Evolutionary conservation across 768 basidiomycete species (phyloP).

Genomic region (Boletus bicolor): DNA sequence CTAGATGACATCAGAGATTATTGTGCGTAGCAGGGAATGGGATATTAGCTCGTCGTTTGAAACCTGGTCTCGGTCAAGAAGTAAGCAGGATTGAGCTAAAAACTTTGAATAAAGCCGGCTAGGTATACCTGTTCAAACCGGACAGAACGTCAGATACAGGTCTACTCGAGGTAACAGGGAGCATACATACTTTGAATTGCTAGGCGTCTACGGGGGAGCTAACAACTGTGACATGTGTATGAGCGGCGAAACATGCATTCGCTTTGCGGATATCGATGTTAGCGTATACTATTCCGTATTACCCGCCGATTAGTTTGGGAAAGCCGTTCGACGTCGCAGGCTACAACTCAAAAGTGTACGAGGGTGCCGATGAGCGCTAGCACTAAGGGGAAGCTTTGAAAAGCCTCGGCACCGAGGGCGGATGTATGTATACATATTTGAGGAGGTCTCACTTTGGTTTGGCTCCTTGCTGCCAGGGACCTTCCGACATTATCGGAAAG

Average conservation of each 20-base stretch:
- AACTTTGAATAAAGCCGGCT: background rate
- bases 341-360: background rate
- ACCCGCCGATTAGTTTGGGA: conserved; percentile 60
- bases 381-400: background rate
- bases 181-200: conserved; percentile 80
- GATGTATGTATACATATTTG: background rate
- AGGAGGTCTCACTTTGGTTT: background rate
- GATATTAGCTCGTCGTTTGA: conserved; percentile 19
- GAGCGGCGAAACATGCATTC: conserved; percentile 57
- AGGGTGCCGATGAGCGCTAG: too few species aligned
- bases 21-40: background rate
- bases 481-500: background rate
- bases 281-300: conserved; percentile 72
- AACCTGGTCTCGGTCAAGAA: conserved; percentile 79
- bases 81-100: conserved; percentile 93
- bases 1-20: background rate
- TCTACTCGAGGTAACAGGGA: background rate
- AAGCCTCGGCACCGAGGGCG: too few species aligned
- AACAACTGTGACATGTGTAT: conserved; percentile 47
- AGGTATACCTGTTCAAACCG: conserved; percentile 85
- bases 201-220: conserved; percentile 69
- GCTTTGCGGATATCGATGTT: conserved; percentile 61
- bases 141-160: background rate
- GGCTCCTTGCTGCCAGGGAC: background rate
- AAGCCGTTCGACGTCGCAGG: conserved; percentile 19